These are phyloP conservation scores for Rhododendron ferrugineum DNA, from an alignment of 148 eudicot genomes.

Conservation along the genomic window DNA sequence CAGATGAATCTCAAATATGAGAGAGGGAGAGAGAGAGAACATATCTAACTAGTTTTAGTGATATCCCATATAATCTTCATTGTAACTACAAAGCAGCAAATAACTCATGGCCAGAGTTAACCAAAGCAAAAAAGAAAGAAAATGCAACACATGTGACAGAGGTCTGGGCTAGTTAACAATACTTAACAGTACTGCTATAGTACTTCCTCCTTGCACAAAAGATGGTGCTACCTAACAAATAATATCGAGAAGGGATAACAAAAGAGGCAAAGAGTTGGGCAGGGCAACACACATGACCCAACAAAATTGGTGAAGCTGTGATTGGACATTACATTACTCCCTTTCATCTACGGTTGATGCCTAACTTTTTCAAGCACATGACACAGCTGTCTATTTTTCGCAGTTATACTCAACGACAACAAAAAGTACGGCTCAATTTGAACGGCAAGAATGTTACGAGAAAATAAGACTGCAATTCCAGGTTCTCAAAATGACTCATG, in stretches of 20 bases:
- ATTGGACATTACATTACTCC: too few relatives aligned
- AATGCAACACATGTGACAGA: not conserved
- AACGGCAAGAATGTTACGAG: not conserved
- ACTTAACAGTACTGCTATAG: too few relatives aligned
- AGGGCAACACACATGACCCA: not conserved
- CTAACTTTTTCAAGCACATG: not conserved
- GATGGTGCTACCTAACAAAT: too few relatives aligned
- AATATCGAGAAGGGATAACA: too few relatives aligned
- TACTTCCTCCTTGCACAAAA: too few relatives aligned
- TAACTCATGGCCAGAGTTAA: not conserved
- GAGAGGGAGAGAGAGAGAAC: too few relatives aligned
- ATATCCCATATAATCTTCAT: too few relatives aligned
- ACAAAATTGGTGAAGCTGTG: too few relatives aligned
- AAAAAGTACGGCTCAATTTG: not conserved
- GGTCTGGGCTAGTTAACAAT: not conserved
- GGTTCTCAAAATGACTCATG: too few relatives aligned
- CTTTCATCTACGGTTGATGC: not conserved
- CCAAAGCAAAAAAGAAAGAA: not conserved
- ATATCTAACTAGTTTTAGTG: too few relatives aligned
- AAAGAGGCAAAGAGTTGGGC: not conserved
- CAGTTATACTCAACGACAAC: not conserved
- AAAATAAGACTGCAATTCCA: not conserved
- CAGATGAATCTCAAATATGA: too few relatives aligned
- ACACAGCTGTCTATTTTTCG: not conserved
- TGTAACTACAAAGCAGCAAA: too few relatives aligned